Evolutionary conservation across 306 rosid species (phyloP), one percentile per base, ranked within the genome.

Genomic region (Vigna unguiculata): DNA sequence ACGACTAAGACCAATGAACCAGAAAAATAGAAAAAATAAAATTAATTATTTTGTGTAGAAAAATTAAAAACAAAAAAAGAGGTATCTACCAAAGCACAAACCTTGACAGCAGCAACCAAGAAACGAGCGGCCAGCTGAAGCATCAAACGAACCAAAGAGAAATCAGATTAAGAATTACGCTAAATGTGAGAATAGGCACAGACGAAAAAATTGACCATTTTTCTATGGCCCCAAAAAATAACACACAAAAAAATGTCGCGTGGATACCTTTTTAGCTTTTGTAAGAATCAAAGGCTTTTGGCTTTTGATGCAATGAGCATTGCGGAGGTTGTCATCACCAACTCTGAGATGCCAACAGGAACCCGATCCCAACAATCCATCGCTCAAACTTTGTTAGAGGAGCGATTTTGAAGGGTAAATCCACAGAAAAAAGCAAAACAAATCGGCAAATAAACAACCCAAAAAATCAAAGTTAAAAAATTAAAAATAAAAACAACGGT

Each of bases 171-270:
- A 72, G 3, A 65, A 69, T 66, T 7, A 74, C 41, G 57, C 79
- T 16, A 82, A 20, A 77, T 65, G 45, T 40, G 47, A 54, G 65
- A 59, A 14, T 53, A 52, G 43, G 38, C n/a, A 49, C 13, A 69
- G 91, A 75, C 81, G 84, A 78, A 81, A 84, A 81, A 25, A 58
- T 82, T 83, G 93, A 88, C 92, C 55, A 64, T 68, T 65, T 78
- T 80, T 40, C 16, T 47, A n/a, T 59, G 14, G 68, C 49, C 17
- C 13, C 17, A 41, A 49, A 62, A 57, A 74, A 66, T 28, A 28
- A 58, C 25, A 41, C 28, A 49, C 1, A 52, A 9, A 14, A 72
- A 51, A 72, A 1, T 21, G 32, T 67, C 14, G 47, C n/a, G 43
- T 32, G 69, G 46, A 47, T 76, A 80, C 73, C 81, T 53, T 74